Evolutionary conservation across 805 yeast genomes (phyloP), one percentile per base, ranked within the genome.

Genomic region (Ogataea trehaloabstinens): DNA sequence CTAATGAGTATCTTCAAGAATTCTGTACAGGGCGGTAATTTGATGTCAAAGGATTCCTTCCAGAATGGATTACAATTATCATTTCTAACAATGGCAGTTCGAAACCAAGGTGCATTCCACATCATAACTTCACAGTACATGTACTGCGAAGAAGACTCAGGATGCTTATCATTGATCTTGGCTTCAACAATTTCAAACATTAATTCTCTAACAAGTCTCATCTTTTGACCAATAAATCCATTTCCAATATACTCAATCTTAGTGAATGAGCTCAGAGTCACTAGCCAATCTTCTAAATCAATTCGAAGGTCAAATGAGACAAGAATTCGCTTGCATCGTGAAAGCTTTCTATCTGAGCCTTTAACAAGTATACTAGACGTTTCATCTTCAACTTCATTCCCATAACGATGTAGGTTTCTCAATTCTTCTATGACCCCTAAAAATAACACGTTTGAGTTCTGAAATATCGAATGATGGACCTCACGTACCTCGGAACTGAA

Each of bases 261-360:
- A 6, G 87, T 72, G 51, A 82, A 80, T 11, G 85, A 78, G 31
- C 71, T 73, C 41, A 85, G 60, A 0, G 86, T 81, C 10, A 84
- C 84, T 44, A 74, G 68, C 90, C 93, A 84, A 55, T 82, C 89
- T 52, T 83, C 90, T 30, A 83, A 65, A 56, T 83, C 90, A 17
- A 79, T 77, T 48, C 76, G 77, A 28, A 80, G 63, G 2, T 86
- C 84, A 45, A 84, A 84, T 46, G 75, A 78, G 34, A 84, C 63
- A 17, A 82, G 60, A 3, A 80, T 65, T 35, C 82, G 37, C 27
- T 37, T 40, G 10, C 49, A 35, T 13, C 35, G 24, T 7, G 41
- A 19, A 22, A 37, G 31, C 28, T 46, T 37, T 25, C 43, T 49
- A 24, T 37, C 32, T 33, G 41, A 20, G 31, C 31, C 35, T 30